Evolutionary conservation across 805 yeast genomes (phyloP).

Genomic region (Teunomyces barrocoloradensis): DNA sequence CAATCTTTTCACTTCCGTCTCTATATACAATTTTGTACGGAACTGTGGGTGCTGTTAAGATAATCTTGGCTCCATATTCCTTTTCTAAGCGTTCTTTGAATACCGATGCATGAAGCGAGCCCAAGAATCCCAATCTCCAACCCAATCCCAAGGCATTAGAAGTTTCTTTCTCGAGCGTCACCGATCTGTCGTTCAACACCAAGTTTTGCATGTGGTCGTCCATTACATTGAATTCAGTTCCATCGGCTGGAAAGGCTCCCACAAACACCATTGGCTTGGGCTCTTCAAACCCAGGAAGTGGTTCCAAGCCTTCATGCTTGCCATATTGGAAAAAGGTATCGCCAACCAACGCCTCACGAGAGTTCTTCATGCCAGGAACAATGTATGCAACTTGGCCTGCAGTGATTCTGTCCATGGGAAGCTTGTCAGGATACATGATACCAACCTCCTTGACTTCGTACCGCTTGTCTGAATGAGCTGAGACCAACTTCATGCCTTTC

Average conservation of each 20-base stretch:
- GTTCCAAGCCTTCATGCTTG: constrained; percentile 54
- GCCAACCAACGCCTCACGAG: constrained; percentile 84
- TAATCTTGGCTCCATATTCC: constrained; percentile 90
- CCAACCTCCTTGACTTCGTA: constrained; percentile 94
- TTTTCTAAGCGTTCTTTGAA: constrained; percentile 88
- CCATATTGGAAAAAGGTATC: constrained; percentile 77
- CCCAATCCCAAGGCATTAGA: constrained; percentile 96
- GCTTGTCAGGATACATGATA: constrained; percentile 88
- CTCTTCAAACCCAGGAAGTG: constrained; percentile 93
- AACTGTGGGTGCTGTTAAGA: constrained; percentile 93
- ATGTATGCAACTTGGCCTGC: constrained; percentile 97
- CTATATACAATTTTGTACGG: constrained; percentile 77
- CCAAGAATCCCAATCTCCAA: constrained; percentile 94
- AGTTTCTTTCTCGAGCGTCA: constrained; percentile 82
- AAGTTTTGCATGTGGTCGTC: constrained; percentile 88
- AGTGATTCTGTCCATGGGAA: constrained; percentile 56
- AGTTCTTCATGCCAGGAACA: constrained; percentile 90
- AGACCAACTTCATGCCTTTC: constrained; percentile 70
- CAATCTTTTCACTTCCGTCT: constrained; percentile 60
- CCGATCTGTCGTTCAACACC: constrained; percentile 89
- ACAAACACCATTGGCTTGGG: constrained; percentile 98
- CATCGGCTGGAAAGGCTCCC: constrained; percentile 97
- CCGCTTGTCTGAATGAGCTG: constrained; percentile 71
- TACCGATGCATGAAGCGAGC: constrained; percentile 92
- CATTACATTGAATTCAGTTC: constrained; percentile 80